phyloP scores from a whole-genome alignment of 176 grass and related monocot genomes.

The Melocanna baccifera region DNA sequence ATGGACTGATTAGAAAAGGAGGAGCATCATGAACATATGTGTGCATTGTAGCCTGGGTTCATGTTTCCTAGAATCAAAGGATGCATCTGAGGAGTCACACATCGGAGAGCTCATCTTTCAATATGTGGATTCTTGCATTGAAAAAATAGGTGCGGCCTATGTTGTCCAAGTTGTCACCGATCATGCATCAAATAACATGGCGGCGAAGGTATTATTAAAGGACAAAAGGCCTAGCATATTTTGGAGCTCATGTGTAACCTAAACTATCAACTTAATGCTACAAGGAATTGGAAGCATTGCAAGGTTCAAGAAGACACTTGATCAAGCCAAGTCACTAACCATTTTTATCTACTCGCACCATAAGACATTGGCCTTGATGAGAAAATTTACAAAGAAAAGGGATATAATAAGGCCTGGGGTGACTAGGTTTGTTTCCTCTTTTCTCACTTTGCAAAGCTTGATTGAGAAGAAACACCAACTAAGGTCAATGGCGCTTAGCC shows the following conservation, averaged over 20 bases:
- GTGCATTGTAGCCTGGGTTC: not conserved
- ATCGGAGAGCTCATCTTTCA: fast-evolving
- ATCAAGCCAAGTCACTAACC: no score
- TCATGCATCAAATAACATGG: not conserved
- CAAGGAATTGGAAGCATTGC: no score
- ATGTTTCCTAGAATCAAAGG: not conserved
- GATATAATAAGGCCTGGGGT: no score
- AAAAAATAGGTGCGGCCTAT: not conserved
- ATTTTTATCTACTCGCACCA: no score
- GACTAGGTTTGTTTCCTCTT: not conserved
- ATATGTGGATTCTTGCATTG: not conserved
- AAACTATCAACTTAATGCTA: no score
- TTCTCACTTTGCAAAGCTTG: not conserved
- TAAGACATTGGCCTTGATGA: no score
- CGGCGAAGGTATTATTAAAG: not conserved
- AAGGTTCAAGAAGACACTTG: no score
- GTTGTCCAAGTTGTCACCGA: not conserved
- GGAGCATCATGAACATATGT: not conserved
- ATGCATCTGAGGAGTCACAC: not conserved
- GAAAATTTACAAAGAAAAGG: no score
- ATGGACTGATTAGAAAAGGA: not conserved
- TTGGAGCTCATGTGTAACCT: no score
- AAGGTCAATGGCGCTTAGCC: not conserved
- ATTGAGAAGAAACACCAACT: not conserved
- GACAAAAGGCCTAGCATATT: no score